Evolutionary conservation across 2,329 filamentous ascomycete species (phyloP).

Genomic region (Cladosporium oxysporum): DNA sequence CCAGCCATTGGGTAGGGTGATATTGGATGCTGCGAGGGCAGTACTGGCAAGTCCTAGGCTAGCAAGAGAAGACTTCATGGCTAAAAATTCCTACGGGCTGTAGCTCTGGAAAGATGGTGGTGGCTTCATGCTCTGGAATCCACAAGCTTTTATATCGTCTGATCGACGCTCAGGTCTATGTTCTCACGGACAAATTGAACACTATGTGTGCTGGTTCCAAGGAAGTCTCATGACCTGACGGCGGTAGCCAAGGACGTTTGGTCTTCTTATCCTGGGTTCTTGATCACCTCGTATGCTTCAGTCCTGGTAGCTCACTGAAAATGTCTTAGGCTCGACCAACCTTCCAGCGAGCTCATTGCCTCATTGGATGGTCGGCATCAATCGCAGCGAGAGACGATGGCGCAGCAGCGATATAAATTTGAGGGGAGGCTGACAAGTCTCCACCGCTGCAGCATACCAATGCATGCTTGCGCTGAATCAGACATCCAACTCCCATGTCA

Average conservation of each 20-base stretch:
- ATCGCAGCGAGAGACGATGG: not conserved
- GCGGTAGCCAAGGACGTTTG: not conserved
- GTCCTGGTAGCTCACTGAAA: not conserved
- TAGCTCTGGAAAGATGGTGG: not conserved
- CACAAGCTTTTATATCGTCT: not conserved
- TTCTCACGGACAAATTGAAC: slow-evolving; percentile 1
- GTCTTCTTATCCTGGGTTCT: not conserved
- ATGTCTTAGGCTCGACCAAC: not conserved
- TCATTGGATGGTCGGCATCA: not conserved
- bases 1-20: slow-evolving; percentile 20
- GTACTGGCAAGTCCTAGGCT: slow-evolving; percentile 11
- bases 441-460: not conserved
- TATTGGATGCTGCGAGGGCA: slow-evolving; percentile 1
- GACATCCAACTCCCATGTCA: not conserved
- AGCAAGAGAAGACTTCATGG: slow-evolving; percentile 3
- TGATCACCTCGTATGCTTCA: not conserved
- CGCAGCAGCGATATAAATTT: not conserved
- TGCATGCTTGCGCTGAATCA: not conserved
- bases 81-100: not conserved
- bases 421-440: not conserved
- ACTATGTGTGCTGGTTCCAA: not conserved
- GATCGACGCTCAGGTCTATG: not conserved
- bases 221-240: not conserved
- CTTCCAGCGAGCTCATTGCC: not conserved
- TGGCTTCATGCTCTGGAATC: not conserved